phyloP scores from a whole-genome alignment of 257 asterid species.

The Solanum paucissectum region DNA sequence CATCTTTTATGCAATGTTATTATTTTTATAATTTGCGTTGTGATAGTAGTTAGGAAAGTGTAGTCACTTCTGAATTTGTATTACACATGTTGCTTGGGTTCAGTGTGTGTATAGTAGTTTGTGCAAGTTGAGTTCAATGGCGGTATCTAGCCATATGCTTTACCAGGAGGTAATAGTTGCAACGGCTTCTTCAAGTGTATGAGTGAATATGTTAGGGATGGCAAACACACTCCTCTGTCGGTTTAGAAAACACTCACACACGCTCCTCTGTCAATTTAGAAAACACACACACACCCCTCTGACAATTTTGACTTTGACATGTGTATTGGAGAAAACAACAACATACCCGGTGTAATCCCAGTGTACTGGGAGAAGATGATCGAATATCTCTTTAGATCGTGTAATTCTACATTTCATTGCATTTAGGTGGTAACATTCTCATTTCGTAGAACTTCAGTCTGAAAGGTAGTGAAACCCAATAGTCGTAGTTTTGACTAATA shows the following conservation, averaged over 20 bases:
- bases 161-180: background rate
- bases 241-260: background rate
- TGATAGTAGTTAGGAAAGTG: background rate
- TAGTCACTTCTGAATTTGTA: background rate
- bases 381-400: background rate
- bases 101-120: background rate
- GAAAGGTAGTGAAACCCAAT: background rate
- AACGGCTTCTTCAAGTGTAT: background rate
- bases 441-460: background rate
- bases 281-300: background rate
- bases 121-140: background rate
- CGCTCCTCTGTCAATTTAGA: background rate
- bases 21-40: background rate
- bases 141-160: background rate
- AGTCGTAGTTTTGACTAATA: background rate
- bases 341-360: background rate
- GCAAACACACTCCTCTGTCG: background rate
- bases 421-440: background rate
- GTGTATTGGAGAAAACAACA: background rate
- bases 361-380: background rate
- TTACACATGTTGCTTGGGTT: background rate
- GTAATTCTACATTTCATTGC: background rate
- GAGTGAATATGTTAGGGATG: background rate
- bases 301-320: background rate
- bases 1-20: background rate